phyloP scores from a whole-genome alignment of 768 basidiomycete genomes.

The Galerina marginata region DNA sequence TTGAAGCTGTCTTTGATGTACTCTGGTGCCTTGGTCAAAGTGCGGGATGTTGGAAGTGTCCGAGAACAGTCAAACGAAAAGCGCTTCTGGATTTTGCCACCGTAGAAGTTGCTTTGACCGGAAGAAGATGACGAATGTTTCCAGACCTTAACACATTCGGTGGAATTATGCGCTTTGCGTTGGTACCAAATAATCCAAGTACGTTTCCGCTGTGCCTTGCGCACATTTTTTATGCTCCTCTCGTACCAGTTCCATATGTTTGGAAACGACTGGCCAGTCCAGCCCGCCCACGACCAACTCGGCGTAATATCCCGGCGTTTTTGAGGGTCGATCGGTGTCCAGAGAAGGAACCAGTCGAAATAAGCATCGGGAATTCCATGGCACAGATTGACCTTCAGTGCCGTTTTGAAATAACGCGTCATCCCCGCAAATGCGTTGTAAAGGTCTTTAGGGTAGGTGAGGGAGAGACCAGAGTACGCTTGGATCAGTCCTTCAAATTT shows the following conservation, averaged over 20 bases:
- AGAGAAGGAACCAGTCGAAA: conserved; percentile 3
- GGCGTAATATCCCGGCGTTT: neutral
- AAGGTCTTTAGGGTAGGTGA: conserved; percentile 6
- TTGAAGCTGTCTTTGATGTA: conserved; percentile 13
- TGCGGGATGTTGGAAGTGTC: conserved; percentile 2
- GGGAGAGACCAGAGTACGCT: neutral
- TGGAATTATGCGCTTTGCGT: conserved; percentile 12
- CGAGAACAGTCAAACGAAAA: conserved; percentile 7
- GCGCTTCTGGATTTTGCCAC: neutral
- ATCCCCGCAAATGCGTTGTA: conserved; percentile 12
- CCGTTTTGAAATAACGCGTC: neutral
- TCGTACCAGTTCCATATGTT: conserved; percentile 5
- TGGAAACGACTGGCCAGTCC: conserved; percentile 1
- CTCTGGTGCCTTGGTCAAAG: neutral
- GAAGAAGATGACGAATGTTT: neutral
- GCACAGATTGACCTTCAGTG: neutral
- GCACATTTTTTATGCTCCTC: neutral
- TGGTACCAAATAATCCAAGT: conserved; percentile 21
- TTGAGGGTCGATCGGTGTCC: neutral
- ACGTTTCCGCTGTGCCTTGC: neutral
- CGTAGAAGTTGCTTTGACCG: conserved; percentile 4
- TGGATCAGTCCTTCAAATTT: conserved; percentile 2
- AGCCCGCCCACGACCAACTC: conserved; percentile 5
- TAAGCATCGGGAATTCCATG: conserved; percentile 10
- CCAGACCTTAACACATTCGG: conserved; percentile 8